Percentiles rank a stretch among this genome's conserved stretches.
Evolutionary conservation across 2,329 filamentous ascomycete genomes (phyloP).

Genomic region (Claviceps africana): DNA sequence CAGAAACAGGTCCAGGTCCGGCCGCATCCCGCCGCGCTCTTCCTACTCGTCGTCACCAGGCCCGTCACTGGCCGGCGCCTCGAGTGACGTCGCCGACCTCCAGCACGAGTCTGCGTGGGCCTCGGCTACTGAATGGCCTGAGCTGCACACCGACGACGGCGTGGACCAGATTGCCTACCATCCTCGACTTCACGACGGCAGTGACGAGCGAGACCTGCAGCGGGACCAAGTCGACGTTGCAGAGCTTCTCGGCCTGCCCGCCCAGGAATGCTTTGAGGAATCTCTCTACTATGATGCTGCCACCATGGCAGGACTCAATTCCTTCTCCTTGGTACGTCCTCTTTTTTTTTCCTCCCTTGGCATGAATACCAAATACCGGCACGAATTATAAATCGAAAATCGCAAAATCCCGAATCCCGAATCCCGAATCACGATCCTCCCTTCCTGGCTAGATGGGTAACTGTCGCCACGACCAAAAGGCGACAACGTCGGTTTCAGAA

Average conservation of each 20-base stretch:
- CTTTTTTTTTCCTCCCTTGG: background rate
- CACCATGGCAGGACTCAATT: conserved; percentile 42
- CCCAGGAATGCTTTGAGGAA: conserved; percentile 12
- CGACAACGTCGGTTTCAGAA: no score
- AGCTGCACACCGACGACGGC: background rate
- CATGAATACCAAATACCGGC: background rate
- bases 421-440: no score
- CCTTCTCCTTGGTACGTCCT: conserved; percentile 37
- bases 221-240: background rate
- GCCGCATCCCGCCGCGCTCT: background rate
- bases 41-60: background rate
- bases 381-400: no score
- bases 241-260: background rate
- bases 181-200: background rate
- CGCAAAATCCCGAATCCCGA: no score
- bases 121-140: conserved; percentile 2
- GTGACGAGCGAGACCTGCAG: background rate
- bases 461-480: no score
- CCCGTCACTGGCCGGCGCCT: background rate
- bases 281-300: conserved; percentile 44
- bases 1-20: background rate
- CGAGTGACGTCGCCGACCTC: conserved; percentile 12
- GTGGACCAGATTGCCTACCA: background rate
- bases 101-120: background rate
- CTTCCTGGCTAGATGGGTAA: no score